A percentile compares a stretch with the other conserved stretches of the same genome.
Evolutionary conservation across 2,329 filamentous ascomycete species (phyloP).

Genomic region (Sordariomycetes sp.): DNA sequence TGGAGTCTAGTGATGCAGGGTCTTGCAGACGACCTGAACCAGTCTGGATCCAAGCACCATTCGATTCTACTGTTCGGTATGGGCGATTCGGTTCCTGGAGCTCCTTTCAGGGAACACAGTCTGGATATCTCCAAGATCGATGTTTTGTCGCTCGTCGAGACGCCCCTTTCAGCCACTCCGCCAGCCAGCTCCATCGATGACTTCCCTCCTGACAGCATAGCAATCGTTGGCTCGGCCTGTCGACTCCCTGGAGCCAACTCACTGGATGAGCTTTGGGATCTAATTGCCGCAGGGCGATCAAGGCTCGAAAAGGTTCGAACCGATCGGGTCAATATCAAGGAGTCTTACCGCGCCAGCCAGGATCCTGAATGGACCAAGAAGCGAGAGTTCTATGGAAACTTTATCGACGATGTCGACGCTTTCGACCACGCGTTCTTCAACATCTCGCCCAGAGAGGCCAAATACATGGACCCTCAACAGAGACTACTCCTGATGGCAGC

Average conservation of each 20-base stretch:
- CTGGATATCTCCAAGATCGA: constrained; percentile 1
- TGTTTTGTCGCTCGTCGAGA: not conserved
- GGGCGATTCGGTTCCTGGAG: not conserved
- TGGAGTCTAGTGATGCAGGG: not conserved
- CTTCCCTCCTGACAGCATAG: constrained; percentile 6
- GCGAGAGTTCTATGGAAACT: constrained; percentile 11
- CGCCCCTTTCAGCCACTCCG: not conserved
- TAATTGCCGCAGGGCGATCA: constrained; percentile 8
- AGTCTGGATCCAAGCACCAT: not conserved
- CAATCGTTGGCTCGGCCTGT: constrained; percentile 13
- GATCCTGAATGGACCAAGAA: constrained; percentile 5
- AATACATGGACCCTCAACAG: constrained; percentile 22
- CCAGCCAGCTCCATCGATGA: not conserved
- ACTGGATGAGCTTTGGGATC: constrained; percentile 12
- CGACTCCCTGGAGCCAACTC: constrained; percentile 10
- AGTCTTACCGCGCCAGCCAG: constrained; percentile 15
- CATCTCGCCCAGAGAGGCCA: constrained; percentile 15
- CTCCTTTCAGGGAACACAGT: not conserved
- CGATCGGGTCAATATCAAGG: constrained; percentile 10
- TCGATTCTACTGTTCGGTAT: not conserved
- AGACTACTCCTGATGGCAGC: constrained; percentile 20
- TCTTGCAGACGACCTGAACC: not conserved
- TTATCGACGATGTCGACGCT: constrained; percentile 7
- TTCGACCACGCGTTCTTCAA: constrained; percentile 18
- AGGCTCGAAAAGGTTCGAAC: constrained; percentile 6